phyloP scores from a whole-genome alignment of 2,329 filamentous ascomycete species.

The Juglanconis sp. region DNA sequence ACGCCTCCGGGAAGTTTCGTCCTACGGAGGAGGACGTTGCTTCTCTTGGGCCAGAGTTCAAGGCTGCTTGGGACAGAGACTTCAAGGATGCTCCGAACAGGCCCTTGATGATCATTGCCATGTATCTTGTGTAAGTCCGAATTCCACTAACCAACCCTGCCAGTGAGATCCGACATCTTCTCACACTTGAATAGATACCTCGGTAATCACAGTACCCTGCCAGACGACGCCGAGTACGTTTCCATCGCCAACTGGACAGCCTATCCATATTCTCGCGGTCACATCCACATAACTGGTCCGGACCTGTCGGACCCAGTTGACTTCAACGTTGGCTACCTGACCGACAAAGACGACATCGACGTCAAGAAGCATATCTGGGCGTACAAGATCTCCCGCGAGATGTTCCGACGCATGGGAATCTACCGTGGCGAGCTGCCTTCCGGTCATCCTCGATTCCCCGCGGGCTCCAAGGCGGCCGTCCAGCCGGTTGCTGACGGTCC shows the following conservation, averaged over 20 bases:
- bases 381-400: conserved; percentile 62
- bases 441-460: conserved; percentile 43
- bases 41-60: conserved; percentile 22
- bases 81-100: conserved; percentile 17
- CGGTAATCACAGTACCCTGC: conserved; percentile 42
- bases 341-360: conserved; percentile 48
- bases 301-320: conserved; percentile 42
- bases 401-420: conserved; percentile 51
- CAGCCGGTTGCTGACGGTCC: conserved; percentile 21
- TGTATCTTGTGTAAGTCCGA: conserved; percentile 20
- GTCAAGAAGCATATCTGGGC: conserved; percentile 57
- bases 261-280: conserved; percentile 59
- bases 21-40: conserved; percentile 31
- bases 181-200: conserved; percentile 24
- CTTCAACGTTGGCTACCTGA: conserved; percentile 57
- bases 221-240: conserved; percentile 24
- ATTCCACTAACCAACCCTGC: background rate
- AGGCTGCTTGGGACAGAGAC: conserved; percentile 22
- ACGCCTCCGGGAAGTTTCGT: conserved; percentile 54
- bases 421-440: conserved; percentile 45
- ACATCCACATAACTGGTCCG: conserved; percentile 53
- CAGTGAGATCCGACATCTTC: background rate
- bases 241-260: conserved; percentile 49
- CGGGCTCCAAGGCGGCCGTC: conserved; percentile 37
- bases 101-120: conserved; percentile 37